These are phyloP conservation scores for Bryum argenteum DNA, from an alignment of 225 moss, liverwort and hornwort species.

Conservation along the genomic window DNA sequence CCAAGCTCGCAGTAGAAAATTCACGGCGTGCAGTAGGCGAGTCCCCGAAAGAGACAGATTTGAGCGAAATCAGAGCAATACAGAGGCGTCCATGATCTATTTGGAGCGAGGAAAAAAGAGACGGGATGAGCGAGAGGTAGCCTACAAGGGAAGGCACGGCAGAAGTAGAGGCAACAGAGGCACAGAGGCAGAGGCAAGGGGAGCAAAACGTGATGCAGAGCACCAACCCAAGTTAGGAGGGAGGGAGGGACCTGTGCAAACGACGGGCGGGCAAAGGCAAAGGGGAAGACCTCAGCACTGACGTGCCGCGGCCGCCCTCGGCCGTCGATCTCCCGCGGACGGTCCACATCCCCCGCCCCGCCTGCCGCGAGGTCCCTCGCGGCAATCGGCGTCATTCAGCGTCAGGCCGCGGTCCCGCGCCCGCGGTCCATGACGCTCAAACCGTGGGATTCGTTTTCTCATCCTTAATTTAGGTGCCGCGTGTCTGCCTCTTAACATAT, in stretches of 20 bases:
- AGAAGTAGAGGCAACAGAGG: background rate
- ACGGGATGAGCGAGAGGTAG: background rate
- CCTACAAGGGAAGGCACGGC: background rate
- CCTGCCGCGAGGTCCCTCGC: background rate
- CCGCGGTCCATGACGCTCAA: background rate
- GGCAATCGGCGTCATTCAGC: background rate
- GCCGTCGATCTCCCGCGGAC: conserved; percentile 4
- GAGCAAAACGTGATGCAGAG: conserved; percentile 33
- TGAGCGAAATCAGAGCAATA: conserved; percentile 27
- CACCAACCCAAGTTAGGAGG: conserved; percentile 32
- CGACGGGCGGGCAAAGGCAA: conserved; percentile 27
- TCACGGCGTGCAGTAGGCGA: conserved; percentile 4
- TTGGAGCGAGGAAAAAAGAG: background rate
- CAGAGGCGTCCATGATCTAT: conserved; percentile 39
- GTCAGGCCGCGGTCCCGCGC: background rate
- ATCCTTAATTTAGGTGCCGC: conserved; percentile 8
- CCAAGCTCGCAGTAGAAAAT: conserved; percentile 24
- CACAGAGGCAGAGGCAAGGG: background rate
- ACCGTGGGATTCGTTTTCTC: conserved; percentile 21
- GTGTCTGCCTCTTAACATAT: background rate
- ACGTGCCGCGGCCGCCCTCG: conserved; percentile 7
- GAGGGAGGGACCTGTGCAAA: conserved; percentile 22
- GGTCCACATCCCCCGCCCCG: background rate
- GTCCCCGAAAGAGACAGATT: conserved; percentile 33
- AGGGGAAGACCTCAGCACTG: background rate